A percentile compares a stretch with the other conserved stretches of the same genome.
These are phyloP conservation scores for Fusarium duplospermum DNA, from an alignment of 2,329 filamentous ascomycete genomes.

Conservation along the genomic window DNA sequence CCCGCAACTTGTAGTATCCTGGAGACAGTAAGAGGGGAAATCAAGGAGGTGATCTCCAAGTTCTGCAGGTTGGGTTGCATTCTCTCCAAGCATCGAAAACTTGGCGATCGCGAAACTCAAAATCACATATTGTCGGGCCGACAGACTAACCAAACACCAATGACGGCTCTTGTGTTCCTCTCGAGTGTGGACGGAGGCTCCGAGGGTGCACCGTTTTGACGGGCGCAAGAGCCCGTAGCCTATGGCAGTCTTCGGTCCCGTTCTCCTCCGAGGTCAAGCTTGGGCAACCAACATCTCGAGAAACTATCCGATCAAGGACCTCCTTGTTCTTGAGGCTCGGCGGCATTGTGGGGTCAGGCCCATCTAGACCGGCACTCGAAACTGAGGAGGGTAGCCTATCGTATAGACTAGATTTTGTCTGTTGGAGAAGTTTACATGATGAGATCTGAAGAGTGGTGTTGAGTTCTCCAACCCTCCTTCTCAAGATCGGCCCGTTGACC, in stretches of 20 bases:
- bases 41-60: not conserved
- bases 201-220: not conserved
- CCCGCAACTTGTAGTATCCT: constrained; percentile 15
- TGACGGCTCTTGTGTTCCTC: not conserved
- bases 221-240: not conserved
- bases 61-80: not conserved
- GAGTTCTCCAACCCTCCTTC: not conserved
- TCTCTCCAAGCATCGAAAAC: not conserved
- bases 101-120: not conserved
- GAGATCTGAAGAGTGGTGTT: not conserved
- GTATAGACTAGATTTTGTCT: not conserved
- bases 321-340: constrained; percentile 4
- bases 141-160: not conserved
- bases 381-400: not conserved
- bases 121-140: not conserved
- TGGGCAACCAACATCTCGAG: not conserved
- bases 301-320: not conserved
- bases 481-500: not conserved
- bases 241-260: not conserved
- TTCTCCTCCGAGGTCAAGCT: not conserved
- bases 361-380: constrained; percentile 6
- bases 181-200: not conserved
- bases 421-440: not conserved
- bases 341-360: constrained; percentile 7
- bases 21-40: not conserved